These are phyloP conservation scores for Xylariaceae sp. DNA, from an alignment of 2,329 filamentous ascomycete species.

Conservation along the genomic window DNA sequence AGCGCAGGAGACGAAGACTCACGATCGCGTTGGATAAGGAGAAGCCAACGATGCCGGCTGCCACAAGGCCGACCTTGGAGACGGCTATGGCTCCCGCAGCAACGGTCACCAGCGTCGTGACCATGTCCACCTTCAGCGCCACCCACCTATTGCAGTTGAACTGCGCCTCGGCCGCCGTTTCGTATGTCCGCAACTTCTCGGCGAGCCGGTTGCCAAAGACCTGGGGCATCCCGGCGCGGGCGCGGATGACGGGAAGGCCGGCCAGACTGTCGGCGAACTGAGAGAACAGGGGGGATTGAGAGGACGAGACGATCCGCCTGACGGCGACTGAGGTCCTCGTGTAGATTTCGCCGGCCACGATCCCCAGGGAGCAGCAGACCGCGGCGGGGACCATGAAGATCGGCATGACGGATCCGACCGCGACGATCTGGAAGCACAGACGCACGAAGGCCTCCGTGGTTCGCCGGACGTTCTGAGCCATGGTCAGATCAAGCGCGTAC, in stretches of 20 bases:
- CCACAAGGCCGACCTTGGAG: constrained; percentile 36
- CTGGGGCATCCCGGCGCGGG: constrained; percentile 38
- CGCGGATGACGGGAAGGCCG: constrained; percentile 44
- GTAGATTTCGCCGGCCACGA: constrained; percentile 35
- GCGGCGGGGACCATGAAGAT: constrained; percentile 35
- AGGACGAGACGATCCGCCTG: constrained; percentile 32
- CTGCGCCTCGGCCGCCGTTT: constrained; percentile 39
- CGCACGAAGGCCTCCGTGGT: constrained; percentile 31
- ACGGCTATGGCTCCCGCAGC: constrained; percentile 46
- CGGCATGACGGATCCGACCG: constrained; percentile 34
- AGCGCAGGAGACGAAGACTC: constrained; percentile 1
- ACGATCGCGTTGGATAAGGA: constrained; percentile 49
- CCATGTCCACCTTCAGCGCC: constrained; percentile 44
- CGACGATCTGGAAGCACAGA: constrained; percentile 28
- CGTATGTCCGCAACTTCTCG: constrained; percentile 39
- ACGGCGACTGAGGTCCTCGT: constrained; percentile 35
- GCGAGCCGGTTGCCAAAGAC: constrained; percentile 43
- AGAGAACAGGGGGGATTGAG: constrained; percentile 46
- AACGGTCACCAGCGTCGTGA: constrained; percentile 44
- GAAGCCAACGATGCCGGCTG: constrained; percentile 48
- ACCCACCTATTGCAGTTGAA: constrained; percentile 54
- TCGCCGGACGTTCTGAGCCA: constrained; percentile 36
- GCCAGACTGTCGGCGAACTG: constrained; percentile 47
- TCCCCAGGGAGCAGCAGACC: constrained; percentile 29
- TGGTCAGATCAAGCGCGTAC: constrained; percentile 42